phyloP scores from a whole-genome alignment of 1,284 basidiomycete genomes.

The Pterula multifida region DNA sequence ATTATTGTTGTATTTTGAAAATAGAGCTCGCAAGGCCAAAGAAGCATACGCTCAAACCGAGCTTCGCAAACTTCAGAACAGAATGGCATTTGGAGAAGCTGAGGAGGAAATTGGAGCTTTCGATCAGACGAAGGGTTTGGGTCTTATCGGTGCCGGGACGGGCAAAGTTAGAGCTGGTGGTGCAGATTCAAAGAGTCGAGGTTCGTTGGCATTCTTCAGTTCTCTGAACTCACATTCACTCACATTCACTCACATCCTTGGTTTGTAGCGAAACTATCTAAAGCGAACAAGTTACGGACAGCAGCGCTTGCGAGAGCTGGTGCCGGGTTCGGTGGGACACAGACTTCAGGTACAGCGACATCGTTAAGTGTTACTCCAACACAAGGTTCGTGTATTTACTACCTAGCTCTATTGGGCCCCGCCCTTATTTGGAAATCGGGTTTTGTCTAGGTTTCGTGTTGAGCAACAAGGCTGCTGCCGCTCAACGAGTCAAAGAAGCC shows the following conservation, averaged over 20 bases:
- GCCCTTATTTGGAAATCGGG: too few relatives aligned
- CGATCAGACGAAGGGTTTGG: constrained; percentile 92
- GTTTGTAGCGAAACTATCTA: constrained; percentile 88
- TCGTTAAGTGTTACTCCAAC: constrained; percentile 92
- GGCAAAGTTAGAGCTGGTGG: constrained; percentile 82
- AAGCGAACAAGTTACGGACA: constrained; percentile 86
- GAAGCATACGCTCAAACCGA: constrained; percentile 97
- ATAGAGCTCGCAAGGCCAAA: constrained; percentile 89
- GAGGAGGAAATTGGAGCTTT: constrained; percentile 95
- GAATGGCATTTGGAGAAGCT: constrained; percentile 91
- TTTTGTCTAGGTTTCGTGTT: constrained; percentile 66
- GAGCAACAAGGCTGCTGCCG: constrained; percentile 70
- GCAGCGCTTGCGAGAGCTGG: constrained; percentile 62
- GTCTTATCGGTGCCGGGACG: constrained; percentile 83
- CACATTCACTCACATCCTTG: constrained; percentile 7
- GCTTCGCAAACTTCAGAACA: constrained; percentile 91
- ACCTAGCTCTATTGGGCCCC: constrained; percentile 10
- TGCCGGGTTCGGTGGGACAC: constrained; percentile 27
- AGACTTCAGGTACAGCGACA: constrained; percentile 78
- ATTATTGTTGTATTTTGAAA: constrained; percentile 2
- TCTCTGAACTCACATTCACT: constrained; percentile 3
- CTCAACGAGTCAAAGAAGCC: constrained; percentile 79
- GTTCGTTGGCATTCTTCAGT: constrained; percentile 30
- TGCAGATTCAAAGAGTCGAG: constrained; percentile 82
- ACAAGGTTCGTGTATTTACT: constrained; percentile 51